Evolutionary conservation across 2,329 filamentous ascomycete species (phyloP).

Genomic region (Curvularia eragrostidis): DNA sequence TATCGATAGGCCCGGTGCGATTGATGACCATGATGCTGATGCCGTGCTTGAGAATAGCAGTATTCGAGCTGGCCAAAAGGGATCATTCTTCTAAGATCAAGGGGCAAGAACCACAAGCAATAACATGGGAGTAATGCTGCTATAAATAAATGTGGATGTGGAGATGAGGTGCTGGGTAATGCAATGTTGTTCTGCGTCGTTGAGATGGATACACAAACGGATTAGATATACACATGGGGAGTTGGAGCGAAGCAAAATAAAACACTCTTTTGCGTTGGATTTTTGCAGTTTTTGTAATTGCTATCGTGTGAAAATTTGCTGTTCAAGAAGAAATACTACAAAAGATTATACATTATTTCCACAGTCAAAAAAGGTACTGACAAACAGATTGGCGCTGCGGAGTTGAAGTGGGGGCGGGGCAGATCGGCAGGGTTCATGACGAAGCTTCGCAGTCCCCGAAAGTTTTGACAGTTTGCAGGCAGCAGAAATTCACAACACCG

Average conservation of each 20-base stretch:
- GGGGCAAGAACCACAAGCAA: neutral
- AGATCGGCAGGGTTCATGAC: slow-evolving; percentile 28
- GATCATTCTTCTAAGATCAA: slow-evolving; percentile 42
- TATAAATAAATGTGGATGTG: neutral
- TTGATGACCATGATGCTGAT: slow-evolving; percentile 37
- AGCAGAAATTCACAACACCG: slow-evolving; percentile 17
- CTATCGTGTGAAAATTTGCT: neutral
- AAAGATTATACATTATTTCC: neutral
- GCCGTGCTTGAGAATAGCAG: slow-evolving; percentile 33
- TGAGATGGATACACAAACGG: neutral
- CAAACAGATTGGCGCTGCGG: slow-evolving; percentile 1
- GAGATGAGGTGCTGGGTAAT: neutral
- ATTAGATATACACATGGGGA: neutral
- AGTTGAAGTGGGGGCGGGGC: slow-evolving; percentile 33
- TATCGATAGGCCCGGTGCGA: slow-evolving; percentile 15
- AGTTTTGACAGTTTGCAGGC: slow-evolving; percentile 22
- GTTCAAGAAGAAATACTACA: neutral
- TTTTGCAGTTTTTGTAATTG: too few species aligned
- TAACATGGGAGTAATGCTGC: too few species aligned
- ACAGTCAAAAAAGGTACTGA: neutral
- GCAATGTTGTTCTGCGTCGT: neutral
- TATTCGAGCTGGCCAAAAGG: slow-evolving; percentile 33
- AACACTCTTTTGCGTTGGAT: neutral
- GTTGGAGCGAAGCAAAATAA: neutral
- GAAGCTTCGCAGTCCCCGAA: slow-evolving; percentile 19